Percentiles rank a stretch among this genome's conserved stretches.
Conservation (phyloP, 805 yeast species). For the Cyberlindnera galapagoensis region DNA sequence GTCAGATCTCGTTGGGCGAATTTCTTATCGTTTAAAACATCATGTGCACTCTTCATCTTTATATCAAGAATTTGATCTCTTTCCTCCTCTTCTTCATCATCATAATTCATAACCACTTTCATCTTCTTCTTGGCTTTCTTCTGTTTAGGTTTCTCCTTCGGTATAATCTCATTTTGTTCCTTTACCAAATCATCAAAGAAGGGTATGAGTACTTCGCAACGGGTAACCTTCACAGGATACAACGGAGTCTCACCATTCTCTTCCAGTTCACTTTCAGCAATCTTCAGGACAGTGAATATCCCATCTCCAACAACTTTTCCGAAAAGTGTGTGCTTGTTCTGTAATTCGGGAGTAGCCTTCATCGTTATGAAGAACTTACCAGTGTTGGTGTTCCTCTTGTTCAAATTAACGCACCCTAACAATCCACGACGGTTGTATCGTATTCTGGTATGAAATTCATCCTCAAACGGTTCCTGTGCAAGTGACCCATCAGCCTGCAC, state of each 20-base stretch:
- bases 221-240: slow-evolving; percentile 42
- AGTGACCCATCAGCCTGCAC: slow-evolving; percentile 31
- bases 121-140: slow-evolving; percentile 21
- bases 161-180: slow-evolving; percentile 4
- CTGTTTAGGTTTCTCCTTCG: slow-evolving; percentile 1
- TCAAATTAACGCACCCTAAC: slow-evolving; percentile 41
- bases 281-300: slow-evolving; percentile 43
- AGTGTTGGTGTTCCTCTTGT: slow-evolving; percentile 25
- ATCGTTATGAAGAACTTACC: slow-evolving; percentile 45
- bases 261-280: slow-evolving; percentile 40
- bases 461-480: slow-evolving; percentile 20
- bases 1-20: slow-evolving; percentile 7
- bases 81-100: slow-evolving; percentile 17
- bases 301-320: slow-evolving; percentile 57
- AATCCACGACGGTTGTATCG: slow-evolving; percentile 47
- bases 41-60: slow-evolving; percentile 39
- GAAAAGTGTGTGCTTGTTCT: slow-evolving; percentile 38
- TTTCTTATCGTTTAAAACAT: slow-evolving; percentile 25
- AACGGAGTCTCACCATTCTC: slow-evolving; percentile 38
- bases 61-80: slow-evolving; percentile 23
- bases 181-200: slow-evolving; percentile 40
- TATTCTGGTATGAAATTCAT: slow-evolving; percentile 48
- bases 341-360: slow-evolving; percentile 37
- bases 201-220: slow-evolving; percentile 36
- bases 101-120: slow-evolving; percentile 30